Base-by-base conservation (phyloP, 257 asterid species). In the Galeopsis tetrahit region DNA sequence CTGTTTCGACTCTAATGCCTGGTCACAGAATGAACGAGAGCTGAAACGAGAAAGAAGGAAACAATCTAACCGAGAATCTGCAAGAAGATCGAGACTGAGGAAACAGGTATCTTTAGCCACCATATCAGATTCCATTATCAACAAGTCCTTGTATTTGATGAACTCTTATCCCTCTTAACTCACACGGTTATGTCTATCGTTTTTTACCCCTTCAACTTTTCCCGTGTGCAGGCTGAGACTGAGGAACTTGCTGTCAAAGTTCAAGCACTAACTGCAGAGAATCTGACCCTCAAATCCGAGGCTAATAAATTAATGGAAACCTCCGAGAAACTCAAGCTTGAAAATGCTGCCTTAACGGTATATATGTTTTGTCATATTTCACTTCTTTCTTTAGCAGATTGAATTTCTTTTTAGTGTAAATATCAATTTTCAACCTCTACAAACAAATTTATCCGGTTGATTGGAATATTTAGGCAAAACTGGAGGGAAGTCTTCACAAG, bases 11-110 rank as follows among this genome's bases (percentile, higher is more conserved):
- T 2, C 31, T 3, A 17, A 35, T 53, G 59, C 76, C 42, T 73
- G 61, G 66, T 40, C 49, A 21, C 84, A 95, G 99, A 86, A 81
- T 74, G 98, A 95, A 36, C 82, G 95, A 14, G 99, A 95, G 72
- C 82, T 86, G 58, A 95, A 92, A 76, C 82, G 96, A 66, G 99
- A 95, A 85, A 86, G 89, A 82, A 89, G 99, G 88, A 95, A 95
- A 74, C 99, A 95, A 79, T 95, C 99, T 42, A 95, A 95, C 68
- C 85, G 99, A 66, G 99, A 95, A 84, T 95, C 99, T 72, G 99
- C 99, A 6, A 85, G 99, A 80, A 81, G 99, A 85, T 95, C 99
- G 73, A 81, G 99, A 72, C 87, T 95, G 82, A 89, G 99, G 83
- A 95, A 92, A 79, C 99, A 95, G 97, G 99, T 89, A 80, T 5